These are phyloP conservation scores for Scedosporium minutisporum DNA, from an alignment of 2,329 filamentous ascomycete species.

Conservation along the genomic window DNA sequence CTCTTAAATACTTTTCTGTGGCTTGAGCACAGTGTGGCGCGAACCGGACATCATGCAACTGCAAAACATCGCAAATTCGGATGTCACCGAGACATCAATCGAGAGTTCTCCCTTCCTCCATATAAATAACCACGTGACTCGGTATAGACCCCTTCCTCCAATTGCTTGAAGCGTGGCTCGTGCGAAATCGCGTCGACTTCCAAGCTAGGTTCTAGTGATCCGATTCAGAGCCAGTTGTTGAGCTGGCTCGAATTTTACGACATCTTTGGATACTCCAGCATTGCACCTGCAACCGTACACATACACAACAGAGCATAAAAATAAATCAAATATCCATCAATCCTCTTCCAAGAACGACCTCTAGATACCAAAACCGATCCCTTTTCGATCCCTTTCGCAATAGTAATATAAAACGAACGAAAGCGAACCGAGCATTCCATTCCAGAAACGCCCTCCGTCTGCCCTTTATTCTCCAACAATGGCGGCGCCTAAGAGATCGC, in stretches of 20 bases:
- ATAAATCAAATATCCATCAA: background rate
- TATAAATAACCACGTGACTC: too few relatives aligned
- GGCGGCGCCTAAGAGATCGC: constrained; percentile 1
- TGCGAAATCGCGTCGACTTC: constrained; percentile 1
- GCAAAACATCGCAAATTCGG: background rate
- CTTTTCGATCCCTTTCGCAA: background rate
- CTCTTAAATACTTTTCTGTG: background rate
- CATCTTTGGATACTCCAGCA: background rate
- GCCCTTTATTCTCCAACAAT: background rate
- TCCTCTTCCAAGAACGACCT: background rate
- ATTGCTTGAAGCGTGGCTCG: background rate
- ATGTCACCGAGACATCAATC: too few relatives aligned
- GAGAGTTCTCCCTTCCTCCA: too few relatives aligned
- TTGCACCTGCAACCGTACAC: background rate
- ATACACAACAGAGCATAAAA: background rate
- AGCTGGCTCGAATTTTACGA: background rate
- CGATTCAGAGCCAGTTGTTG: background rate
- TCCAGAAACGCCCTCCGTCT: background rate
- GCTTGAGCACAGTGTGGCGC: background rate
- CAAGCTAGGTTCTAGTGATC: background rate
- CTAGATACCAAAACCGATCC: background rate
- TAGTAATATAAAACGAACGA: too few relatives aligned
- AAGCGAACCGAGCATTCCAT: background rate
- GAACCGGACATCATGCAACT: background rate
- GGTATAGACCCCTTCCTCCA: too few relatives aligned